Percentiles rank a stretch among this genome's conserved stretches.
These are phyloP conservation scores for Hypoxylon fragiforme DNA, from an alignment of 495 filamentous ascomycete species.

Conservation along the genomic window DNA sequence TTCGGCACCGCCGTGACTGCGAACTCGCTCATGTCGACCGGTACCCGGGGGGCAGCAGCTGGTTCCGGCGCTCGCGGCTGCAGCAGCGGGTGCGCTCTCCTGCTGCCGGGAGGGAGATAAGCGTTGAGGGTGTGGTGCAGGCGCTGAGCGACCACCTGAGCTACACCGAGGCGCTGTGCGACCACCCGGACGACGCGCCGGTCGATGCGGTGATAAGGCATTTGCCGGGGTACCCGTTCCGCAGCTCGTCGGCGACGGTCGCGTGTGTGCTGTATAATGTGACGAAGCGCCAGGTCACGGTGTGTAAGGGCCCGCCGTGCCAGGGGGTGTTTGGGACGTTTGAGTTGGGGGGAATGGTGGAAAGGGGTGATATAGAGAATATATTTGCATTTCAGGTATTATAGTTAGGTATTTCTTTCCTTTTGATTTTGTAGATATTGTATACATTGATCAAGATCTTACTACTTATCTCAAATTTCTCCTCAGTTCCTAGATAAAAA, in stretches of 20 bases:
- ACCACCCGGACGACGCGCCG: too few species aligned
- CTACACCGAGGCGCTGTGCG: constrained; percentile 33
- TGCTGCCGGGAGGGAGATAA: constrained; percentile 6
- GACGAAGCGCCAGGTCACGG: constrained; percentile 28
- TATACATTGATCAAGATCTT: too few species aligned
- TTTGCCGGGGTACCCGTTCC: constrained; percentile 14
- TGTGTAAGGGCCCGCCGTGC: constrained; percentile 32
- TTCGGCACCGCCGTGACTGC: constrained; percentile 31
- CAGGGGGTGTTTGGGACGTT: constrained; percentile 25
- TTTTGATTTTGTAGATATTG: too few species aligned
- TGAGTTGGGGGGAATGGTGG: too few species aligned
- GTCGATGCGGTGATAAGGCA: not conserved
- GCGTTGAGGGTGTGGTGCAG: constrained; percentile 17
- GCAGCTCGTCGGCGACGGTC: constrained; percentile 31
- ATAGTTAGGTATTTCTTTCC: too few species aligned
- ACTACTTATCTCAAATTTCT: too few species aligned
- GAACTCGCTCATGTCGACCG: constrained; percentile 34
- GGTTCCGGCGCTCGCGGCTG: constrained; percentile 19
- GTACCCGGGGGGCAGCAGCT: constrained; percentile 30
- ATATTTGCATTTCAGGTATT: too few species aligned
- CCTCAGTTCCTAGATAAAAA: too few species aligned
- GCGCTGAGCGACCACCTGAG: constrained; percentile 37
- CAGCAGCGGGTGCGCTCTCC: constrained; percentile 13
- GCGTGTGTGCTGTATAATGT: constrained; percentile 38
- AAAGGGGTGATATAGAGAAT: too few species aligned